Conservation (phyloP, 345 rosid species). For the Brassica juncea region DNA sequence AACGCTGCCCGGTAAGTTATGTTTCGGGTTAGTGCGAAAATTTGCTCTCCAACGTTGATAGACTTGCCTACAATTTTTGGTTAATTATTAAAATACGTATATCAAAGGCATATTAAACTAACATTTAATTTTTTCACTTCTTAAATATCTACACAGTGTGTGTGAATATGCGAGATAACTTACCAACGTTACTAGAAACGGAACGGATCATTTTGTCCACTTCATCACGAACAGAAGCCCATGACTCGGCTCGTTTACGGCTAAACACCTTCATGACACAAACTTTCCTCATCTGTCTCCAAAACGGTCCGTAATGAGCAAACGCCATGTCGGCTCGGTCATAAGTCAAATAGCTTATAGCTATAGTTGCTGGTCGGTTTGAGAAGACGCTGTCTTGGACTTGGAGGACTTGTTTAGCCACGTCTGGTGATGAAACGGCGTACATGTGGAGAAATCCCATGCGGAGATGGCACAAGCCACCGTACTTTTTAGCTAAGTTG, state of each 20-base stretch:
- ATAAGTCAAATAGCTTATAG: constrained; percentile 82
- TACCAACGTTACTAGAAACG: constrained; percentile 50
- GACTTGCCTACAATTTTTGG: constrained; percentile 33
- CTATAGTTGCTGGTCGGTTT: constrained; percentile 82
- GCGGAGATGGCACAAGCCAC: constrained; percentile 76
- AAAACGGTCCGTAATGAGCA: constrained; percentile 91
- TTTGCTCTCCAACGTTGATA: constrained; percentile 71
- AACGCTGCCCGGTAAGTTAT: constrained; percentile 86
- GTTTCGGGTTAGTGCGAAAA: constrained; percentile 73
- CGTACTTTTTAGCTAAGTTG: constrained; percentile 60
- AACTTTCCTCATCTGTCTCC: constrained; percentile 97
- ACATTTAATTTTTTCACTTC: not conserved
- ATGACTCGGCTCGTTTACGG: constrained; percentile 88
- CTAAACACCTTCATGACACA: constrained; percentile 91
- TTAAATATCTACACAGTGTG: not conserved
- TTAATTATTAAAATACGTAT: not conserved
- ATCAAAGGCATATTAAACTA: not conserved
- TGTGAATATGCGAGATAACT: not conserved
- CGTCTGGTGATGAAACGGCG: constrained; percentile 67
- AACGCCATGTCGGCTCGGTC: constrained; percentile 96
- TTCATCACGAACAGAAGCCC: constrained; percentile 91
- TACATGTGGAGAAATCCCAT: constrained; percentile 80
- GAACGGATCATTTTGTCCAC: constrained; percentile 54
- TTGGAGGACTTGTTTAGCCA: constrained; percentile 79
- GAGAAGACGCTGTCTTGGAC: constrained; percentile 87